These are phyloP conservation scores for Fusarium virguliforme DNA, from an alignment of 2,329 filamentous ascomycete species.

Conservation along the genomic window DNA sequence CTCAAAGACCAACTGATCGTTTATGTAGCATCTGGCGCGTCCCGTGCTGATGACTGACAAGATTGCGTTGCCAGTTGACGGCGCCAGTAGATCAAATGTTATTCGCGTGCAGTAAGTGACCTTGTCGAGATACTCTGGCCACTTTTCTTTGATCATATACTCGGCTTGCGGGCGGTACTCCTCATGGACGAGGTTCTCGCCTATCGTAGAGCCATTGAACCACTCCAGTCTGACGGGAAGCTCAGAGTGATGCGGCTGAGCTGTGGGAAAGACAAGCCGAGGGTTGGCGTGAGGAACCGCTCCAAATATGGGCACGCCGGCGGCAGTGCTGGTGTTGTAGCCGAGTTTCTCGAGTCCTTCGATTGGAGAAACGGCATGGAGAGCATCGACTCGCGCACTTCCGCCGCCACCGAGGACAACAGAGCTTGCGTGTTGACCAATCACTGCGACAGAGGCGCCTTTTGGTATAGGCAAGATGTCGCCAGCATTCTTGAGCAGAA, in stretches of 20 bases:
- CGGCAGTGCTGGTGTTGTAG: neutral
- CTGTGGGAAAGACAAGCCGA: neutral
- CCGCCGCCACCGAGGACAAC: neutral
- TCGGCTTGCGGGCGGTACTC: constrained; percentile 19
- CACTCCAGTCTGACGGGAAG: constrained; percentile 10
- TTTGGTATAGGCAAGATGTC: neutral
- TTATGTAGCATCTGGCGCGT: constrained; percentile 20
- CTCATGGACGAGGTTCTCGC: constrained; percentile 26
- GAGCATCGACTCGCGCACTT: neutral
- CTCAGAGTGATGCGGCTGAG: neutral
- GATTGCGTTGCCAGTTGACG: constrained; percentile 19
- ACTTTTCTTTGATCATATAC: constrained; percentile 38
- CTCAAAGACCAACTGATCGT: constrained; percentile 8
- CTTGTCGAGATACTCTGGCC: constrained; percentile 27
- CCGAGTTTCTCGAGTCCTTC: neutral
- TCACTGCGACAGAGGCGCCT: neutral
- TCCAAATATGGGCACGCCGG: neutral
- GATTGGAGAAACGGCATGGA: neutral
- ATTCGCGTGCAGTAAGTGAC: constrained; percentile 26
- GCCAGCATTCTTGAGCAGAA: constrained; percentile 5
- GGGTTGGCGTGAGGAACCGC: neutral
- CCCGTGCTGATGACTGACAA: constrained; percentile 34
- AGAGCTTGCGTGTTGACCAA: neutral
- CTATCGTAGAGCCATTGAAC: constrained; percentile 24
- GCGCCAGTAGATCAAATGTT: constrained; percentile 19